A percentile compares a stretch with the other conserved stretches of the same genome.
Conservation (phyloP, 305 asterid genomes). For the Striga hermonthica region DNA sequence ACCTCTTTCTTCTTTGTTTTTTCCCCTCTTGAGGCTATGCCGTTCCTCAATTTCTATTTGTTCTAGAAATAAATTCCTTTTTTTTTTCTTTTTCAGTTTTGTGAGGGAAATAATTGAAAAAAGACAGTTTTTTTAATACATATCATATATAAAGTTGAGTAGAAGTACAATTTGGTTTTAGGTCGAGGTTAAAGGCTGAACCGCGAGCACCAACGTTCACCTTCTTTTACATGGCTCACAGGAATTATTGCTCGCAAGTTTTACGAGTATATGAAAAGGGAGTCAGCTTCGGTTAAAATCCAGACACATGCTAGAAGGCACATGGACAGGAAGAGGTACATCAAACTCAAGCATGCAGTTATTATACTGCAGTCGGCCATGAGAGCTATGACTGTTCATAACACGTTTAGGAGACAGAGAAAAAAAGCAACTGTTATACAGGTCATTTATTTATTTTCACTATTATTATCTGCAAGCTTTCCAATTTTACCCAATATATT, state of each 20-base stretch:
- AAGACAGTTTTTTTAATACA: no score
- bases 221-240: slow-evolving; percentile 27
- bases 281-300: slow-evolving; percentile 73
- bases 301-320: slow-evolving; percentile 78
- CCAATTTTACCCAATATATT: slow-evolving; percentile 10
- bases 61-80: no score
- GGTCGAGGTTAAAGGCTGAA: neutral
- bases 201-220: neutral
- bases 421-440: slow-evolving; percentile 73
- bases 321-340: slow-evolving; percentile 56
- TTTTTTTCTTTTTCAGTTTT: neutral
- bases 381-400: slow-evolving; percentile 65
- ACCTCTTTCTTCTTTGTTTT: no score
- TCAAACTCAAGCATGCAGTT: slow-evolving; percentile 46
- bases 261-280: slow-evolving; percentile 51
- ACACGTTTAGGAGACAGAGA: slow-evolving; percentile 47
- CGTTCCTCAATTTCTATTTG: no score
- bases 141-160: neutral
- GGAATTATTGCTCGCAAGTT: slow-evolving; percentile 68
- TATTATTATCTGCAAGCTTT: slow-evolving; percentile 18
- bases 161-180: neutral
- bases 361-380: slow-evolving; percentile 61
- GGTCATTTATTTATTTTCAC: slow-evolving; percentile 39
- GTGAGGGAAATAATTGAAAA: neutral
- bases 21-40: no score